Evolutionary conservation across 2,329 filamentous ascomycete genomes (phyloP).

Genomic region (Pseudopyrenochaeta lycopersici): DNA sequence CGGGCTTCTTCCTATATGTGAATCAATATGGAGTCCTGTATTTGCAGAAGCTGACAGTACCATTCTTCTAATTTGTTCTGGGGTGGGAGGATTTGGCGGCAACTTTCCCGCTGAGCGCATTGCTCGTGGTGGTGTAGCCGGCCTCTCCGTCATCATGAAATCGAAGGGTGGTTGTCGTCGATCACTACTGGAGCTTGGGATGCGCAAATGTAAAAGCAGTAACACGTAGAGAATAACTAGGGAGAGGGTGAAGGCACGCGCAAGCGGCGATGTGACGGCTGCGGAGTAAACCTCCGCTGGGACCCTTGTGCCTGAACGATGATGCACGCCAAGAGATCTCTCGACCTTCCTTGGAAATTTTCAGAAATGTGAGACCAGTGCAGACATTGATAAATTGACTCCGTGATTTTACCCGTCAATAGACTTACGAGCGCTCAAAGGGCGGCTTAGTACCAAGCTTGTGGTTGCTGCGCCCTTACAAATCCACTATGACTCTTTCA

Average conservation of each 20-base stretch:
- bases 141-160: slow-evolving; percentile 50
- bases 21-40: slow-evolving; percentile 1
- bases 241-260: not conserved
- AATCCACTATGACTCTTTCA: slow-evolving; percentile 46
- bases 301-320: slow-evolving; percentile 37
- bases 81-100: slow-evolving; percentile 62
- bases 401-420: not conserved
- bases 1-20: slow-evolving; percentile 79
- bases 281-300: slow-evolving; percentile 14
- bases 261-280: slow-evolving; percentile 22
- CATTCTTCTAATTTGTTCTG: slow-evolving; percentile 68
- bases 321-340: slow-evolving; percentile 41
- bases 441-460: slow-evolving; percentile 21
- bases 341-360: not conserved
- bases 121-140: slow-evolving; percentile 59
- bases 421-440: slow-evolving; percentile 11
- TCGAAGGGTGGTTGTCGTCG: not conserved
- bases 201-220: not conserved
- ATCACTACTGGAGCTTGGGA: not conserved
- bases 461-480: slow-evolving; percentile 38
- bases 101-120: slow-evolving; percentile 50
- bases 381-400: slow-evolving; percentile 1
- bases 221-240: not conserved
- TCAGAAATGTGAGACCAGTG: not conserved
- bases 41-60: slow-evolving; percentile 39